Conservation (phyloP, 768 basidiomycete species). For the Suillus americanus region DNA sequence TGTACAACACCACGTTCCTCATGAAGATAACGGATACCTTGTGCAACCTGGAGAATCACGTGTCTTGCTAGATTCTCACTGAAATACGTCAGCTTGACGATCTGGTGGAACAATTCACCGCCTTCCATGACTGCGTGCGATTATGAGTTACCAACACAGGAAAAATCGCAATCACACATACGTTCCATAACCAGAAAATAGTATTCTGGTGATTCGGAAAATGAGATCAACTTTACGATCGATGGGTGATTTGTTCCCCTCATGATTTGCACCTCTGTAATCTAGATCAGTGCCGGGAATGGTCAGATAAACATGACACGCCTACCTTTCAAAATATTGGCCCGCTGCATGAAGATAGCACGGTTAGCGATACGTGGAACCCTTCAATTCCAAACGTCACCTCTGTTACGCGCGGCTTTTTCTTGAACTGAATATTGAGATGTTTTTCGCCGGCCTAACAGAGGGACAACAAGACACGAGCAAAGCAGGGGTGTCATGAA, state of each 20-base stretch:
- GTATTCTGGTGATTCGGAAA: constrained; percentile 89
- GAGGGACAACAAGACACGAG: constrained; percentile 27
- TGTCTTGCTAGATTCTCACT: constrained; percentile 96
- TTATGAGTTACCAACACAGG: constrained; percentile 11
- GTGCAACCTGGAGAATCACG: constrained; percentile 93
- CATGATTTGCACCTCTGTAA: constrained; percentile 97
- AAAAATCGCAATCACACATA: constrained; percentile 37
- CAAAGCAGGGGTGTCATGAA: constrained; percentile 11
- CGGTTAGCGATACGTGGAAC: constrained; percentile 18
- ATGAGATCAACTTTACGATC: constrained; percentile 88
- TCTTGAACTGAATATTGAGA: constrained; percentile 91
- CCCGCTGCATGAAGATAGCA: constrained; percentile 57
- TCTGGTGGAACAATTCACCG: constrained; percentile 97
- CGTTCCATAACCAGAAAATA: constrained; percentile 94
- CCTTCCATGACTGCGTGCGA: constrained; percentile 82
- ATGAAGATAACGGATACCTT: constrained; percentile 93
- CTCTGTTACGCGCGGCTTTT: constrained; percentile 98
- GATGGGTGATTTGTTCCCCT: constrained; percentile 89
- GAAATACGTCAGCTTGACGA: constrained; percentile 98
- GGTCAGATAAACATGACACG: constrained; percentile 1
- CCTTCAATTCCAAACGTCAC: constrained; percentile 45
- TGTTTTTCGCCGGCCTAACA: constrained; percentile 88
- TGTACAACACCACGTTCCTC: constrained; percentile 98
- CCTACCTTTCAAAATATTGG: constrained; percentile 93
- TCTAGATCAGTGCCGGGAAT: constrained; percentile 6